Evolutionary conservation across 257 asterid species (phyloP).

Genomic region (Solanum gandarillasii): DNA sequence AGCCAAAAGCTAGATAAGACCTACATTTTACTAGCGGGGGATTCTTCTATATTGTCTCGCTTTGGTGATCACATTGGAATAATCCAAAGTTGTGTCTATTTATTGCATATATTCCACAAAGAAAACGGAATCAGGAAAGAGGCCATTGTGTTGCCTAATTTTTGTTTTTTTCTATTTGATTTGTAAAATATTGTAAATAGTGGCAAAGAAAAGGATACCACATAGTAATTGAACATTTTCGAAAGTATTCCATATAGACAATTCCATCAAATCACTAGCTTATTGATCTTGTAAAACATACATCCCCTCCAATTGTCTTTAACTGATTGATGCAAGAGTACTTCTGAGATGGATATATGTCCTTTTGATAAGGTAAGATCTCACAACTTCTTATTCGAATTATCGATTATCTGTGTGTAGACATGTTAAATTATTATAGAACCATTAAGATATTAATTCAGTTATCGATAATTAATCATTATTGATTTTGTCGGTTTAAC

Average conservation of each 20-base stretch:
- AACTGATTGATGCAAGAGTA: neutral
- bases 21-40: neutral
- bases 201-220: neutral
- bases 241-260: neutral
- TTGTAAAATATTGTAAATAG: neutral
- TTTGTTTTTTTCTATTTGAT: conserved; percentile 3
- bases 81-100: neutral
- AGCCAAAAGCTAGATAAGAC: neutral
- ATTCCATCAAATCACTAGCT: neutral
- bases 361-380: neutral
- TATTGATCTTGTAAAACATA: neutral
- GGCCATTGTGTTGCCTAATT: neutral
- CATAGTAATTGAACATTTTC: neutral
- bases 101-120: neutral
- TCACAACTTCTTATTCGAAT: neutral
- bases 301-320: neutral
- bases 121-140: conserved; percentile 3
- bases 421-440: no score
- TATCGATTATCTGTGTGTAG: no score
- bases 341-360: neutral
- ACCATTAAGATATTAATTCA: no score
- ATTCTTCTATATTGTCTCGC: neutral
- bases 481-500: no score
- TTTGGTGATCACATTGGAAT: neutral
- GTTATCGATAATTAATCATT: no score